Evolutionary conservation across 179 eudicot genomes (phyloP).

Genomic region (Heliamphora pulchella): DNA sequence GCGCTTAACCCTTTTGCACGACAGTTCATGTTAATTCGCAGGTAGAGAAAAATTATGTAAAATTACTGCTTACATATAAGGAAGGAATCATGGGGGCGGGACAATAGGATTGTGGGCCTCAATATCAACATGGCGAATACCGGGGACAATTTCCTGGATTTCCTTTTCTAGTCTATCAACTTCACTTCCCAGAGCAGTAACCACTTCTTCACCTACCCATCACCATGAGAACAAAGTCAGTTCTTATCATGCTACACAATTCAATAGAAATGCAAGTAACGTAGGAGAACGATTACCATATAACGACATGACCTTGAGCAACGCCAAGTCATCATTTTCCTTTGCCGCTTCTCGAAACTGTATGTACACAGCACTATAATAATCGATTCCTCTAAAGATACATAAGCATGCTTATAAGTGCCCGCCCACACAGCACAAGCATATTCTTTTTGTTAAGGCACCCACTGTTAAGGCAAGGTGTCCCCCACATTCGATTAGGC

Average conservation of each 20-base stretch:
- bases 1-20: not conserved
- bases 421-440: not conserved
- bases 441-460: too few species aligned
- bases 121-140: conserved; percentile 90
- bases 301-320: conserved; percentile 74
- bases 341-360: conserved; percentile 88
- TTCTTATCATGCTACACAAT: conserved; percentile 8
- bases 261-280: not conserved
- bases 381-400: conserved; percentile 2
- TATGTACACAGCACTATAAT: conserved; percentile 9
- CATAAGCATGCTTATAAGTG: not conserved
- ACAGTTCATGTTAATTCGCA: conserved; percentile 9
- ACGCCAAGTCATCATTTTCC: conserved; percentile 46
- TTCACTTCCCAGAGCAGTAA: conserved; percentile 91
- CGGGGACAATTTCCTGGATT: conserved; percentile 91
- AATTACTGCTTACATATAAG: conserved; percentile 1
- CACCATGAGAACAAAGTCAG: not conserved
- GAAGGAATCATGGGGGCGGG: conserved; percentile 32
- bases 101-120: conserved; percentile 85
- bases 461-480: too few species aligned
- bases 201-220: conserved; percentile 80
- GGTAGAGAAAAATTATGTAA: conserved; percentile 5
- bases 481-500: too few species aligned
- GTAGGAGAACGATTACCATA: conserved; percentile 47
- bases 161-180: conserved; percentile 87